A percentile compares a stretch with the other conserved stretches of the same genome.
Evolutionary conservation across 768 basidiomycete species (phyloP).

Genomic region (Tricholoma sp.): DNA sequence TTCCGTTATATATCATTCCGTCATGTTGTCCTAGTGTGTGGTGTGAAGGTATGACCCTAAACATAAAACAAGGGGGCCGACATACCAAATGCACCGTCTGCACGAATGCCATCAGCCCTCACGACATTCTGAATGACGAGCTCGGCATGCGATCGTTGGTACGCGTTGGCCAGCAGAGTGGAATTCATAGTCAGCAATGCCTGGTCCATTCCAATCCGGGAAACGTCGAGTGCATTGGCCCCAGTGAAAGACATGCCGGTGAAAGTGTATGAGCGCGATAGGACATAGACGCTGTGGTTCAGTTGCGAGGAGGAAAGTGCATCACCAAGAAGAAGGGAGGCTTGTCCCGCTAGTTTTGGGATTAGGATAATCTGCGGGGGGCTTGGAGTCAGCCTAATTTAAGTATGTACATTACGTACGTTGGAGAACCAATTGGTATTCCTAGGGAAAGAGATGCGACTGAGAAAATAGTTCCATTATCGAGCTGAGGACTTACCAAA

Average conservation of each 20-base stretch:
- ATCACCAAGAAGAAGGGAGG: slow-evolving; percentile 39
- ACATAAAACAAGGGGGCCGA: slow-evolving; percentile 12
- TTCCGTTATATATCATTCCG: slow-evolving; percentile 66
- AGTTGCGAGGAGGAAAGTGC: slow-evolving; percentile 30
- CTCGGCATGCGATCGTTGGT: slow-evolving; percentile 47
- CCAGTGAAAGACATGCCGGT: slow-evolving; percentile 42
- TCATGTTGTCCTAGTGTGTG: slow-evolving; percentile 42
- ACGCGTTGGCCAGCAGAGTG: slow-evolving; percentile 46
- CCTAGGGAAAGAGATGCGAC: slow-evolving; percentile 22
- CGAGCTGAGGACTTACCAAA: slow-evolving; percentile 17
- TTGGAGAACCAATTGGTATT: slow-evolving; percentile 54
- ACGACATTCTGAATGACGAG: slow-evolving; percentile 44
- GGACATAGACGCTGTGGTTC: slow-evolving; percentile 35
- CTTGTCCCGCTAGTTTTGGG: slow-evolving; percentile 42
- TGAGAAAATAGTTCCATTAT: neutral
- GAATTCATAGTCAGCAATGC: slow-evolving; percentile 36
- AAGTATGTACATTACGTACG: slow-evolving; percentile 18
- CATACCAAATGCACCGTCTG: slow-evolving; percentile 47
- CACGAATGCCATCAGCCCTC: slow-evolving; percentile 57
- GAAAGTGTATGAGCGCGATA: slow-evolving; percentile 37
- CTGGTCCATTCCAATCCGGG: slow-evolving; percentile 56
- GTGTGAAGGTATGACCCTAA: slow-evolving; percentile 14
- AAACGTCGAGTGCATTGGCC: slow-evolving; percentile 54
- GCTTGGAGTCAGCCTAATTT: neutral
- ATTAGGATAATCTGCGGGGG: slow-evolving; percentile 42